phyloP scores from a whole-genome alignment of 164 flowering plant genomes.

The Piper longum region DNA sequence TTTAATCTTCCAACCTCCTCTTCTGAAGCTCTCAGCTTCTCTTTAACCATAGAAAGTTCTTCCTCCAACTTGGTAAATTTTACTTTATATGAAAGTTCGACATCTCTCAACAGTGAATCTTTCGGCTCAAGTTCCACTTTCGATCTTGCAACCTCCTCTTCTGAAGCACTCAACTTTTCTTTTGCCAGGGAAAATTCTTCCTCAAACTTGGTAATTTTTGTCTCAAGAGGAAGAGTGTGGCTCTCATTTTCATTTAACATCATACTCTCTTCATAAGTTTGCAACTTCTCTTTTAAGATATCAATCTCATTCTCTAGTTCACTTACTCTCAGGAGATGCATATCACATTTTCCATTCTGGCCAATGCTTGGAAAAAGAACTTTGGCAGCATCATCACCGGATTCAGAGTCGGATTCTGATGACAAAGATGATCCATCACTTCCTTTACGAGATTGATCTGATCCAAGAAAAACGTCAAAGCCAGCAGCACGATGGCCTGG shows the following conservation, averaged over 20 bases:
- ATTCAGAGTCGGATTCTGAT: slow-evolving; percentile 39
- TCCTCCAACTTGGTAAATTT: slow-evolving; percentile 18
- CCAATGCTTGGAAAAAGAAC: slow-evolving; percentile 23
- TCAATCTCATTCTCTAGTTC: slow-evolving; percentile 50
- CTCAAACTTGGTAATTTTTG: slow-evolving; percentile 17
- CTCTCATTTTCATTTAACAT: slow-evolving; percentile 16
- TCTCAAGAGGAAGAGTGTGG: slow-evolving; percentile 11
- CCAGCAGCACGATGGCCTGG: slow-evolving; percentile 61
- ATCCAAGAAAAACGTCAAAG: slow-evolving; percentile 64
- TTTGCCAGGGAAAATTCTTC: too few species aligned
- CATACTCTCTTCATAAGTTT: slow-evolving; percentile 23
- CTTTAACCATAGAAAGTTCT: slow-evolving; percentile 29
- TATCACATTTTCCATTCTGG: slow-evolving; percentile 22
- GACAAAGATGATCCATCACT: slow-evolving; percentile 43
- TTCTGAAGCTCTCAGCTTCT: slow-evolving; percentile 27
- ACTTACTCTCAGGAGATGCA: slow-evolving; percentile 21
- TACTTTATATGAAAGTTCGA: too few species aligned
- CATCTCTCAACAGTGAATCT: too few species aligned
- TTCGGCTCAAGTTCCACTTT: too few species aligned
- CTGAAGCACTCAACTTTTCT: too few species aligned
- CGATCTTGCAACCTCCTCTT: too few species aligned
- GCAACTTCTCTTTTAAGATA: slow-evolving; percentile 42
- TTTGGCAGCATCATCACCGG: slow-evolving; percentile 44
- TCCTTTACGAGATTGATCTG: slow-evolving; percentile 34
- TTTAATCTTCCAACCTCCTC: slow-evolving; percentile 38